phyloP scores from a whole-genome alignment of 768 basidiomycete genomes.

The Termitomyces sp. region DNA sequence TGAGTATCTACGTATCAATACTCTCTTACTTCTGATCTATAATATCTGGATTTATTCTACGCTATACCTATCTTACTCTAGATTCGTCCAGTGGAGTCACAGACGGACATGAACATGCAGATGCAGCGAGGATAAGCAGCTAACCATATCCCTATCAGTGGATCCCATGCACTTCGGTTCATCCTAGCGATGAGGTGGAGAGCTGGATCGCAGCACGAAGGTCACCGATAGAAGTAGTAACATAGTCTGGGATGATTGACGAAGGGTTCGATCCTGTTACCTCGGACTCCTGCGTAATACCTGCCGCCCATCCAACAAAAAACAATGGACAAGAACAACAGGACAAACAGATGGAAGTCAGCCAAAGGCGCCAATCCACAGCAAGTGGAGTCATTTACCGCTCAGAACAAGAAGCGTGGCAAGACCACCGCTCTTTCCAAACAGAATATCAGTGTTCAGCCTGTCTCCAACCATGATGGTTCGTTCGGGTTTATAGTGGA shows the following conservation, averaged over 20 bases:
- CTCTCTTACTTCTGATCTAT: neutral
- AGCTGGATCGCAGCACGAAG: slow-evolving; percentile 42
- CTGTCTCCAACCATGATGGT: slow-evolving; percentile 98
- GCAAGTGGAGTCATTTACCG: slow-evolving; percentile 43
- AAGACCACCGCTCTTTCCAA: slow-evolving; percentile 85
- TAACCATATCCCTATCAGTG: neutral
- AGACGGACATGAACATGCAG: neutral
- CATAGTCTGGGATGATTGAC: slow-evolving; percentile 74
- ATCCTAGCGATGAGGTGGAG: neutral
- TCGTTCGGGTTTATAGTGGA: slow-evolving; percentile 79
- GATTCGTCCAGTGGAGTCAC: neutral
- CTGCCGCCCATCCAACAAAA: slow-evolving; percentile 35
- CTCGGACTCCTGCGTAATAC: slow-evolving; percentile 74
- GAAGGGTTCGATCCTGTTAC: slow-evolving; percentile 72
- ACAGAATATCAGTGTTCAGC: slow-evolving; percentile 92
- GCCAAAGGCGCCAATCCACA: neutral
- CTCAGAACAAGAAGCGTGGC: slow-evolving; percentile 89
- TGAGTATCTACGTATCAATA: neutral
- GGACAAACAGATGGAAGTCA: neutral
- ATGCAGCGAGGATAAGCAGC: neutral
- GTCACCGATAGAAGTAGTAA: slow-evolving; percentile 82
- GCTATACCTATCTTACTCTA: neutral
- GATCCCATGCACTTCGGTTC: neutral
- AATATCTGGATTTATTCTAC: neutral
- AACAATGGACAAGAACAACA: slow-evolving; percentile 1